Conservation (phyloP, 129 eudicot genomes). For the Lactuca saligna region DNA sequence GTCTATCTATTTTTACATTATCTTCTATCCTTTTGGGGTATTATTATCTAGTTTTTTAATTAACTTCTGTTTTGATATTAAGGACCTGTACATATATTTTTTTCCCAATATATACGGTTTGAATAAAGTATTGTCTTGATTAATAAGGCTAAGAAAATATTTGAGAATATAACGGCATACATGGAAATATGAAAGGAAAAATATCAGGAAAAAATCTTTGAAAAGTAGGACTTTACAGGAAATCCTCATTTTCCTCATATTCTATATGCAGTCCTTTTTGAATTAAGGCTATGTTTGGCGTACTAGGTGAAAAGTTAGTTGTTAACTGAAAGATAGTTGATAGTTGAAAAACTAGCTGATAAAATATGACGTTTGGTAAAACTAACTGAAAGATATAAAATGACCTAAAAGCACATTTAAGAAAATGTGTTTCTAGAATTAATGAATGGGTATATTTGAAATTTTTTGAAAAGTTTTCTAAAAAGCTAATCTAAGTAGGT, state of each 20-base stretch:
- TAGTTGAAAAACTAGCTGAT: too few relatives aligned
- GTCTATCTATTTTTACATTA: conserved; percentile 8
- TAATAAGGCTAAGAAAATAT: not conserved
- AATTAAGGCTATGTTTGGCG: not conserved
- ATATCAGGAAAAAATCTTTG: not conserved
- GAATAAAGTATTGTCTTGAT: not conserved
- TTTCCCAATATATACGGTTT: too few relatives aligned
- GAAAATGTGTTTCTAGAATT: too few relatives aligned
- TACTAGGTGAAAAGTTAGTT: too few relatives aligned
- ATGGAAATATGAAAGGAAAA: not conserved
- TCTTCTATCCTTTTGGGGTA: not conserved
- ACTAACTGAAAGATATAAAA: too few relatives aligned
- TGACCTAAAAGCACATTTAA: too few relatives aligned
- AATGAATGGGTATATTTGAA: too few relatives aligned
- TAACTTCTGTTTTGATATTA: not conserved
- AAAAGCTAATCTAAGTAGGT: too few relatives aligned
- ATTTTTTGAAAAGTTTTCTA: too few relatives aligned
- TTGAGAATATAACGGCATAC: not conserved
- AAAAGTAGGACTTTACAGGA: not conserved
- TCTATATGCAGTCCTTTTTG: not conserved
- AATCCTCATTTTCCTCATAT: not conserved
- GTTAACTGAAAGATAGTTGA: too few relatives aligned
- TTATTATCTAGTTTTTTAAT: not conserved
- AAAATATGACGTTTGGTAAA: too few relatives aligned
- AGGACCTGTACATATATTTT: too few relatives aligned